phyloP scores from a whole-genome alignment of 1,284 basidiomycete genomes.

The Marasmius oreades region DNA sequence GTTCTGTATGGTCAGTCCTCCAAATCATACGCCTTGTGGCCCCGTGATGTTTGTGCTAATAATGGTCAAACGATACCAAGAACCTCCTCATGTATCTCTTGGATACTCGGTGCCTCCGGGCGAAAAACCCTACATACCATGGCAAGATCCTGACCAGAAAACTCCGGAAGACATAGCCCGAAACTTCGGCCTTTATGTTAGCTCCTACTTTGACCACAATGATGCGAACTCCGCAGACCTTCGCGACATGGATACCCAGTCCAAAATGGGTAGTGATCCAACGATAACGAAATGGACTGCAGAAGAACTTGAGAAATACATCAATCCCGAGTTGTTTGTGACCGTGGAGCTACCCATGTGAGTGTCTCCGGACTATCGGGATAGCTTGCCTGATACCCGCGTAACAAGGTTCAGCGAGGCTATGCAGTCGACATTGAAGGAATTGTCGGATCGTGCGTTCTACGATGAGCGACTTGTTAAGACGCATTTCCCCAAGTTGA shows the following conservation, averaged over 20 bases:
- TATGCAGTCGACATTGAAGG: slow-evolving; percentile 7
- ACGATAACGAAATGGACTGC: not conserved
- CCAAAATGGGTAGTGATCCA: not conserved
- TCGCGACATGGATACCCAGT: no score
- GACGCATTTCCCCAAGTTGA: slow-evolving; percentile 6
- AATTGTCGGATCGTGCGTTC: not conserved
- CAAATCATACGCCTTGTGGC: no score
- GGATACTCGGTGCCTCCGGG: slow-evolving; percentile 19
- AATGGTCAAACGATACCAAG: no score
- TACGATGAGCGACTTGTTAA: slow-evolving; percentile 1
- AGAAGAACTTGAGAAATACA: not conserved
- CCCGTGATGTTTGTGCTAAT: not conserved
- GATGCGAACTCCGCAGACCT: no score
- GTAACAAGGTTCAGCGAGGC: not conserved
- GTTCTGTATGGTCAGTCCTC: slow-evolving; percentile 15
- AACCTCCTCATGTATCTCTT: slow-evolving; percentile 27
- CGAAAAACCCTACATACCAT: slow-evolving; percentile 14
- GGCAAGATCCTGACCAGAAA: slow-evolving; percentile 3
- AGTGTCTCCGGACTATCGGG: not conserved
- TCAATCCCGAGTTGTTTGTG: not conserved
- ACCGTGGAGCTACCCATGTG: not conserved
- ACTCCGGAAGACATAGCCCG: not conserved
- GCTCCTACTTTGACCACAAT: no score
- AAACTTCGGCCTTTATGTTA: no score
- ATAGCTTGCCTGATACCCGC: not conserved